Base-by-base conservation (phyloP, 176 grass and related monocot species). In the Canna indica region DNA sequence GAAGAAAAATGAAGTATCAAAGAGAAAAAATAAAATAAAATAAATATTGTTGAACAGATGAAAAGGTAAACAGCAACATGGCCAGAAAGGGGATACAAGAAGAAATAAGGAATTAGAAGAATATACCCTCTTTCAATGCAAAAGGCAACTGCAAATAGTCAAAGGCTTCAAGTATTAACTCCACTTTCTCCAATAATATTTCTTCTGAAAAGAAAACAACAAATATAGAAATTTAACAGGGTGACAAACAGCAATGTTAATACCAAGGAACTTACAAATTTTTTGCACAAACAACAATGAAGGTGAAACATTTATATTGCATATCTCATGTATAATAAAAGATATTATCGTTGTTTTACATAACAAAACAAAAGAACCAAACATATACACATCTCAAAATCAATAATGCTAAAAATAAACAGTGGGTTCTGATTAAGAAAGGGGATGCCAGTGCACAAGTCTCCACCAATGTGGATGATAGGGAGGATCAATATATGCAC, bases 131-230 rank as follows among this genome's bases (percentile, higher is more conserved):
- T 82, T 92, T 92, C 69, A 97, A 81, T 15, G 93, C 88, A 65
- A 97, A 97, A 50, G 93, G 88, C 64, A 97, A 50, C 65, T 97
- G 93, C 77, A 97, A 77, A 77, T 92, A 97, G 82, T 97, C 93
- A 25, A 97, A 97, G 76, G 93, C 88, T 73, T 97, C 93, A 27
- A 97, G 81, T 80, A 90, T 97, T 56, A 97, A 70, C 67, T 97
- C 93, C 52, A 92, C 93, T 75, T 97, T 92, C 77, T 92, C 88
- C 75, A 97, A 65, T 39, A 90, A 76, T 81, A 97, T 79, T 78
- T 91, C 88, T 59, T 92, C 93, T 92, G 88, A 42, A 73, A 69
- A 73, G 79, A 57, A 27, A 52, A 5, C 9, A 39, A 62, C 60
- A 58, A 74, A 59, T 0, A 56, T 33, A 60, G 30, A 69, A 17